Conservation (phyloP, 768 basidiomycete species). For the Tephrocybe sp. region DNA sequence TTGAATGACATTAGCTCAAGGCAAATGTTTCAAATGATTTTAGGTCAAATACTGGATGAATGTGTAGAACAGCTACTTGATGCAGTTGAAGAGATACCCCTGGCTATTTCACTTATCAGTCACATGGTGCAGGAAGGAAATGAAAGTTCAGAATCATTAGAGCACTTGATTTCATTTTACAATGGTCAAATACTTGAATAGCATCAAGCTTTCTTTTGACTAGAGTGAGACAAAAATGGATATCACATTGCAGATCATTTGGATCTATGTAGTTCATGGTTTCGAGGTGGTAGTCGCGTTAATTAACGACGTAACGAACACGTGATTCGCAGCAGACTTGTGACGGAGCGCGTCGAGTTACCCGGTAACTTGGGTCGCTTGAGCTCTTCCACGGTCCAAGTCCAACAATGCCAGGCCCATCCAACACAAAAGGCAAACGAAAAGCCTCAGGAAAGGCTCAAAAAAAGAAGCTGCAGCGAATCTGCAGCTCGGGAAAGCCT, state of each 20-base stretch:
- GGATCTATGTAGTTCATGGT: no score
- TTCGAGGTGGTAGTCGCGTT: no score
- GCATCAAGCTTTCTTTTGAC: no score
- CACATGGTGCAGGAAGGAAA: slow-evolving; percentile 14
- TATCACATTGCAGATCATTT: no score
- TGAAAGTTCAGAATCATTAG: slow-evolving; percentile 18
- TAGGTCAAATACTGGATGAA: slow-evolving; percentile 1
- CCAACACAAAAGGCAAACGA: slow-evolving; percentile 48
- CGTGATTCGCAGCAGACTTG: not conserved
- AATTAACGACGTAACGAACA: no score
- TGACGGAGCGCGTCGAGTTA: slow-evolving; percentile 11
- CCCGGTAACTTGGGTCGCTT: not conserved
- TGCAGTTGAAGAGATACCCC: slow-evolving; percentile 14
- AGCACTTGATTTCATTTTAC: no score
- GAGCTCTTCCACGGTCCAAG: not conserved
- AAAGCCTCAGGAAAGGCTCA: slow-evolving; percentile 35
- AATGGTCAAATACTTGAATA: no score
- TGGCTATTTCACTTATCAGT: no score
- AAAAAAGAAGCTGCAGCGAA: slow-evolving; percentile 26
- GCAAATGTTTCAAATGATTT: not conserved
- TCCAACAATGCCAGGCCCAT: slow-evolving; percentile 58
- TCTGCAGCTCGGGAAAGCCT: slow-evolving; percentile 10
- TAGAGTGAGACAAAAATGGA: no score
- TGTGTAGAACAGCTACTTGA: slow-evolving; percentile 17
- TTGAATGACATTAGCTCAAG: not conserved